phyloP scores from a whole-genome alignment of 371 early-diverging fungal species.

The Nematocida ausubeli region DNA sequence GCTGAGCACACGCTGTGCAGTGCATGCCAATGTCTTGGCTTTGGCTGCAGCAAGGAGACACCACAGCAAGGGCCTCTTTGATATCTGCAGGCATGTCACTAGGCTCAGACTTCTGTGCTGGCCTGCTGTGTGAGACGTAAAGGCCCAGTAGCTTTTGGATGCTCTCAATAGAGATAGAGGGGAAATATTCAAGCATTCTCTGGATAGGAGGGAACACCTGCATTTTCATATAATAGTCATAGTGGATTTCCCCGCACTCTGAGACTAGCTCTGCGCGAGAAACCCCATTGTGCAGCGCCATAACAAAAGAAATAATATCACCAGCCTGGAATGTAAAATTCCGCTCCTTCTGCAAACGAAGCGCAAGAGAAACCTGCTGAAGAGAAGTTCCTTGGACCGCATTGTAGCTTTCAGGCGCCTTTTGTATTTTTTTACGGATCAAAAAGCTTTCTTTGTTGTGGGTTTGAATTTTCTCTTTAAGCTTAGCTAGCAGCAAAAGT shows the following conservation, averaged over 20 bases:
- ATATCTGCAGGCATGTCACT: constrained; percentile 55
- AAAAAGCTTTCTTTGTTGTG: constrained; percentile 77
- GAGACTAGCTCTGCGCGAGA: constrained; percentile 74
- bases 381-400: constrained; percentile 73
- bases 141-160: constrained; percentile 41
- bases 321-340: constrained; percentile 72
- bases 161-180: constrained; percentile 14
- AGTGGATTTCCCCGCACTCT: constrained; percentile 72
- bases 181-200: constrained; percentile 38
- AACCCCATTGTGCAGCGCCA: constrained; percentile 75
- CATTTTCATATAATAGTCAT: constrained; percentile 86
- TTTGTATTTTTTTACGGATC: constrained; percentile 80
- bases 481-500: constrained; percentile 71
- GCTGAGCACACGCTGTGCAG: constrained; percentile 59
- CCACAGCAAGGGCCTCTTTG: constrained; percentile 40
- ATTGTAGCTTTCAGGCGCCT: constrained; percentile 81
- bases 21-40: constrained; percentile 31
- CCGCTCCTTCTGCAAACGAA: constrained; percentile 75
- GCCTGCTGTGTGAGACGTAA: background rate
- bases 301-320: constrained; percentile 89
- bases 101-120: constrained; percentile 27
- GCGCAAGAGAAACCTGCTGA: constrained; percentile 91
- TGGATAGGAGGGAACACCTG: constrained; percentile 86
- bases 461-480: constrained; percentile 72
- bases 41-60: constrained; percentile 63